Conservation (phyloP, 306 rosid genomes). For the Canavalia ensiformis region DNA sequence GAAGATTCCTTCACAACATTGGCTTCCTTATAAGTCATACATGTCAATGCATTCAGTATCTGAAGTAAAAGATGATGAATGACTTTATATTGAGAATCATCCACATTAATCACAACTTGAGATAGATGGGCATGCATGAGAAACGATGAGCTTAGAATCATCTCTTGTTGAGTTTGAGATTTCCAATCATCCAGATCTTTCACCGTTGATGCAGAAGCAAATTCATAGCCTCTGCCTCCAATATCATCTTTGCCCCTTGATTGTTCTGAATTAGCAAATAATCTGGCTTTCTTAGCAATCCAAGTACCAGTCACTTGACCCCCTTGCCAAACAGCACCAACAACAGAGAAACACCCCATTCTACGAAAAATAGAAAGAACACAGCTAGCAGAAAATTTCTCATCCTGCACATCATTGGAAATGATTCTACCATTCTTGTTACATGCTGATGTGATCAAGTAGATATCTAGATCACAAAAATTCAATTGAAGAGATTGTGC, state of each 20-base stretch:
- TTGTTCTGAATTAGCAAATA: conserved; percentile 71
- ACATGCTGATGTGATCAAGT: conserved; percentile 62
- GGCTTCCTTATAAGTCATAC: conserved; percentile 54
- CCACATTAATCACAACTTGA: conserved; percentile 58
- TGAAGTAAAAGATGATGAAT: conserved; percentile 65
- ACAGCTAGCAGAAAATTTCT: conserved; percentile 61
- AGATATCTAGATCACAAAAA: conserved; percentile 66
- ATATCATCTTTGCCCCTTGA: conserved; percentile 66
- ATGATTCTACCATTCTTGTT: conserved; percentile 46
- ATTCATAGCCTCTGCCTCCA: conserved; percentile 73
- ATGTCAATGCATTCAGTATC: conserved; percentile 63
- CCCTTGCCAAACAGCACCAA: conserved; percentile 81
- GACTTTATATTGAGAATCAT: conserved; percentile 65
- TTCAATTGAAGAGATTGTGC: conserved; percentile 70
- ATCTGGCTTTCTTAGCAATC: conserved; percentile 87
- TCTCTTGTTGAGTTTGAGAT: conserved; percentile 80
- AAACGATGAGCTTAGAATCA: conserved; percentile 81
- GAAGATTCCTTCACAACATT: conserved; percentile 53
- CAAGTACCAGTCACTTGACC: conserved; percentile 91
- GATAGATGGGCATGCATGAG: conserved; percentile 64
- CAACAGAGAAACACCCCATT: conserved; percentile 60
- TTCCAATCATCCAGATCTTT: conserved; percentile 75
- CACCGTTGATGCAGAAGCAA: conserved; percentile 77
- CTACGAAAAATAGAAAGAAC: conserved; percentile 66
- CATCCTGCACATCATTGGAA: conserved; percentile 53